phyloP scores from a whole-genome alignment of 2,329 filamentous ascomycete species.

The Colletotrichum lentis region DNA sequence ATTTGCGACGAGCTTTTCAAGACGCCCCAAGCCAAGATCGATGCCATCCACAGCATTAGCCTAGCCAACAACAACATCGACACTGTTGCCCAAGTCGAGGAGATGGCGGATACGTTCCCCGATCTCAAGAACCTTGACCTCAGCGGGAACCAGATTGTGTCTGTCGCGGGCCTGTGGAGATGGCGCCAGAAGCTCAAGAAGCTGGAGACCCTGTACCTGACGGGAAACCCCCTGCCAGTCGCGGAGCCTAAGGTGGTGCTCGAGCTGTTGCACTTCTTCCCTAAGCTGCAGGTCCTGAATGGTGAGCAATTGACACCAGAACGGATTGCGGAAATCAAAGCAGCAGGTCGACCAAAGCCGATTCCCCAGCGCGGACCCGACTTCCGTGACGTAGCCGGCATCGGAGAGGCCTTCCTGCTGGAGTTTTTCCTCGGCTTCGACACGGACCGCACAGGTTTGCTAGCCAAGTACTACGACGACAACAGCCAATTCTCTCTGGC shows the following conservation, averaged over 20 bases:
- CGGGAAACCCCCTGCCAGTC: constrained; percentile 76
- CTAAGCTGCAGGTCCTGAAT: constrained; percentile 80
- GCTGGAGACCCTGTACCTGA: constrained; percentile 82
- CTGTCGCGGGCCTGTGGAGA: constrained; percentile 70
- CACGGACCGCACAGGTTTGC: constrained; percentile 69
- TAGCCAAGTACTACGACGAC: constrained; percentile 76
- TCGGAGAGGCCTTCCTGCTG: constrained; percentile 78
- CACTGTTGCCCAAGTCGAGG: constrained; percentile 75
- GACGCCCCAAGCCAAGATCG: constrained; percentile 73
- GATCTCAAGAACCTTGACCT: constrained; percentile 89
- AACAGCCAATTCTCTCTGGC: constrained; percentile 78
- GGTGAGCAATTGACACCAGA: constrained; percentile 75
- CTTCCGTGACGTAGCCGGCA: constrained; percentile 76
- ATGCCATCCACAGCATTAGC: constrained; percentile 82
- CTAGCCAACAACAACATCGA: constrained; percentile 82
- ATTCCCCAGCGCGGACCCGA: constrained; percentile 70
- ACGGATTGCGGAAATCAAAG: constrained; percentile 66
- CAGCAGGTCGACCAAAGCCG: constrained; percentile 61
- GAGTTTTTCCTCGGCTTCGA: constrained; percentile 81
- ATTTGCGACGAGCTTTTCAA: constrained; percentile 83
- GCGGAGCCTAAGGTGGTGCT: constrained; percentile 67
- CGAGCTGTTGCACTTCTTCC: constrained; percentile 83
- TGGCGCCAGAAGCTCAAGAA: constrained; percentile 83
- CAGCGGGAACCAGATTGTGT: constrained; percentile 80
- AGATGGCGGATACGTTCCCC: constrained; percentile 80